phyloP scores from a whole-genome alignment of 2,329 filamentous ascomycete species.

The Talaromyces atroroseus region DNA sequence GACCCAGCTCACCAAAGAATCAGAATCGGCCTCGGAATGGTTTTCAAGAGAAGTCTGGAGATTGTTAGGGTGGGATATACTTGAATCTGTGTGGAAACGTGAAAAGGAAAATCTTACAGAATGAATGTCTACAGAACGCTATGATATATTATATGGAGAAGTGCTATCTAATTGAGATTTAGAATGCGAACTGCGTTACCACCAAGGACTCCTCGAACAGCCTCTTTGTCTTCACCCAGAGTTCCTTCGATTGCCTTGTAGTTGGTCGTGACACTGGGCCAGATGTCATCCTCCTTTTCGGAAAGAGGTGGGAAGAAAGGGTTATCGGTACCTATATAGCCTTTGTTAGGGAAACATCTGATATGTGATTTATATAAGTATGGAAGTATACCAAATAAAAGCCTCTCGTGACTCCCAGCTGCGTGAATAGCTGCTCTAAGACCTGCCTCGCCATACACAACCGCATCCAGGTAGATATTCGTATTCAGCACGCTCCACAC shows the following conservation, averaged over 20 bases:
- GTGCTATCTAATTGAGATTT: constrained; percentile 23
- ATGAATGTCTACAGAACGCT: not conserved
- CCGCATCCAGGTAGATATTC: constrained; percentile 79
- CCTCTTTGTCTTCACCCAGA: constrained; percentile 27
- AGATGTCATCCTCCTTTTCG: constrained; percentile 29
- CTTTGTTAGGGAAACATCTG: constrained; percentile 1
- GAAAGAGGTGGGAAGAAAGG: constrained; percentile 41
- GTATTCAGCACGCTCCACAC: constrained; percentile 62
- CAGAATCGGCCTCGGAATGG: constrained; percentile 44
- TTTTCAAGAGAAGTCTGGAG: constrained; percentile 54
- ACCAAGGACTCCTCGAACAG: constrained; percentile 35
- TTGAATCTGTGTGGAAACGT: constrained; percentile 17
- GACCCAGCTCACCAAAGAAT: not conserved
- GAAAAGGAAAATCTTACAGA: not conserved
- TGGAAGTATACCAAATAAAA: constrained; percentile 39
- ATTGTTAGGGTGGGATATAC: constrained; percentile 52
- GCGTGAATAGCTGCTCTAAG: constrained; percentile 73
- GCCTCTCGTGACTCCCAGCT: constrained; percentile 36
- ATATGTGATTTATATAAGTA: no score
- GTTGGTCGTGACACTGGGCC: constrained; percentile 45
- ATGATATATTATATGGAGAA: not conserved
- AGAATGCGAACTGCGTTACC: constrained; percentile 42
- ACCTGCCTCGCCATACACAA: constrained; percentile 51
- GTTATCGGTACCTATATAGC: constrained; percentile 37
- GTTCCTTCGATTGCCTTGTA: constrained; percentile 40